Percentiles rank a stretch among this genome's conserved stretches.
Evolutionary conservation across 106 monocot genomes (phyloP).

Genomic region (Acorus calamus): DNA sequence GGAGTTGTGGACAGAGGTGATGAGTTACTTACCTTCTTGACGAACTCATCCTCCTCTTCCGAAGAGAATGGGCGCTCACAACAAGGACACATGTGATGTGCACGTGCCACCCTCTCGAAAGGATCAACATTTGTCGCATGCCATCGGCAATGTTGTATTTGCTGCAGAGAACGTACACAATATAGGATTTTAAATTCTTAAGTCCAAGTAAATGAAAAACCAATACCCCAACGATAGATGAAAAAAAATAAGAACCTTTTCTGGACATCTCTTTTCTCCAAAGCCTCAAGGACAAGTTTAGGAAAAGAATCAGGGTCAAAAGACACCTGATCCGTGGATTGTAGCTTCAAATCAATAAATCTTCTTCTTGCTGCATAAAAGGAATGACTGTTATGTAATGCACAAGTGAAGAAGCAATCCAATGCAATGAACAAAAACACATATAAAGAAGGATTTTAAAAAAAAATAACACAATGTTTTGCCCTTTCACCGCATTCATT

Average conservation of each 20-base stretch:
- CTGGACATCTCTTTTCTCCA: slow-evolving; percentile 73
- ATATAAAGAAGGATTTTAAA: no score
- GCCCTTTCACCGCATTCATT: no score
- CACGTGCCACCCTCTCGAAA: slow-evolving; percentile 92
- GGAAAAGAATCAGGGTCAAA: slow-evolving; percentile 60
- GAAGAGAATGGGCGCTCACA: slow-evolving; percentile 89
- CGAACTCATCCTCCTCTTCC: slow-evolving; percentile 93
- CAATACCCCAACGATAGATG: neutral
- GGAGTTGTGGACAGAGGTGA: neutral
- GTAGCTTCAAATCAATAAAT: slow-evolving; percentile 74
- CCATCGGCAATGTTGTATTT: slow-evolving; percentile 95
- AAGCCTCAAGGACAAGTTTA: slow-evolving; percentile 53
- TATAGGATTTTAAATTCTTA: neutral
- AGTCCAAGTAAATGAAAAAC: neutral
- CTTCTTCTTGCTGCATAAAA: slow-evolving; percentile 77
- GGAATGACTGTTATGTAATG: no score
- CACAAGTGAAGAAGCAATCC: no score
- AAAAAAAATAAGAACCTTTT: slow-evolving; percentile 48
- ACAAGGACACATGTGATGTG: slow-evolving; percentile 90
- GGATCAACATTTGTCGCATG: slow-evolving; percentile 98
- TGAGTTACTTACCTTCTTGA: slow-evolving; percentile 53
- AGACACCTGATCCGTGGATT: slow-evolving; percentile 25
- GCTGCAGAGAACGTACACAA: slow-evolving; percentile 26
- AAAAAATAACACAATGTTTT: no score
- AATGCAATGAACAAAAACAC: no score